Base-by-base conservation (phyloP, 495 filamentous ascomycete species). In the Hypomontagnella monticulosa region DNA sequence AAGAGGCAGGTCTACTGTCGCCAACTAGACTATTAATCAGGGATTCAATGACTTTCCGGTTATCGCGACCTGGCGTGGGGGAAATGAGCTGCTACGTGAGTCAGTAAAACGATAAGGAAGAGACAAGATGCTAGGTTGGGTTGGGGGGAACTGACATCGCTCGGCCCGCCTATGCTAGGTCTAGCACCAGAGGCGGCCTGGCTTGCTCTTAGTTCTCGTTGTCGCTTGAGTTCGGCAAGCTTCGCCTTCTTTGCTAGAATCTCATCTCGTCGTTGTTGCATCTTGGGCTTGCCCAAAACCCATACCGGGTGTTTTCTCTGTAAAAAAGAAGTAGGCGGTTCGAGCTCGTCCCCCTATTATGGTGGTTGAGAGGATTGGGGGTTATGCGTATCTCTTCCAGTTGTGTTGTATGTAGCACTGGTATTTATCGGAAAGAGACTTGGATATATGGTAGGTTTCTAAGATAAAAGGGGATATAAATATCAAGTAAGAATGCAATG, bases 181-280 rank as follows among this genome's bases (percentile, higher is more conserved):
- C 91, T 83, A 48, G 73, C 84, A 58, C 79, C 83, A 38, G 81
- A 84, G 66, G 88, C 65, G 1, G 66, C 85, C 75, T 95, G 92
- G 75, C 82, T 89, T 62, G 88, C 85, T 47, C 93, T 84, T 43
- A 93, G 80, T 75, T 94, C 91, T 64, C 93, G 87, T 73, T 97
- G 93, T 57, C 91, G 87, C 77, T 97, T 97, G 66, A 99, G 85
- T 83, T 98, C 96, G 23, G 89, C 93, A 67, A 99, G 92, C 81
- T 91, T 96, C 30, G 93, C 93, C 80, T 88, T 89, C 79, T 98
- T 99, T 63, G 91, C 92, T 43, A 92, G 79, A 70, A 99, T 96
- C 80, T 98, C 95, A 80, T 95, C 93, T 79, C 89, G 89, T 63
- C 93, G 89, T 81, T 92, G 88, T 79, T 93, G 90, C 84, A 93